phyloP scores from a whole-genome alignment of 2,329 filamentous ascomycete genomes.

The Hymenoscyphus scutula region DNA sequence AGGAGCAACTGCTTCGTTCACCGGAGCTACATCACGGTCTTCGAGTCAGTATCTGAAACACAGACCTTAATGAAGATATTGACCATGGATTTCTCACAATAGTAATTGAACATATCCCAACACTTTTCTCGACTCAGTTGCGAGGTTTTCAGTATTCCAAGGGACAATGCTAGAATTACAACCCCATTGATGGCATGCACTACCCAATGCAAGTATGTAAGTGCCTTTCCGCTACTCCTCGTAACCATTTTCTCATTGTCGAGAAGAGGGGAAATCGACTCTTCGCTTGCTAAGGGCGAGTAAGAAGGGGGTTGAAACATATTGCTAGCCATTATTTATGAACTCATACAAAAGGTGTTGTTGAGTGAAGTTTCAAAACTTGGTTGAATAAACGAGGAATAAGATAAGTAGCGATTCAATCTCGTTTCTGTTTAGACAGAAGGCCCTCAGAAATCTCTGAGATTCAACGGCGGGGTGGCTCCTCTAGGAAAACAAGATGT shows the following conservation, averaged over 20 bases:
- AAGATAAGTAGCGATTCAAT: background rate
- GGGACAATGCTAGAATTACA: background rate
- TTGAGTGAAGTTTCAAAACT: background rate
- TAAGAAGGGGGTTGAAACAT: background rate
- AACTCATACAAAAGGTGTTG: background rate
- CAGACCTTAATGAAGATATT: background rate
- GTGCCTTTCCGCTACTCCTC: background rate
- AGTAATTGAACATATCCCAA: conserved; percentile 1
- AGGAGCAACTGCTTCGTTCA: background rate
- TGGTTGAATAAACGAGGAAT: background rate
- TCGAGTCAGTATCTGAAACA: background rate
- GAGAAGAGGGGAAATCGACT: background rate
- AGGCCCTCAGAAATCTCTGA: background rate
- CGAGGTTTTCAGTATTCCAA: background rate
- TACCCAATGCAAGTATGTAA: background rate
- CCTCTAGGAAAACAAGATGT: background rate
- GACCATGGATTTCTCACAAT: background rate
- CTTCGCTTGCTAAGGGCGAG: background rate
- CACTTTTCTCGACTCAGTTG: background rate
- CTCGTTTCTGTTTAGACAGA: no score
- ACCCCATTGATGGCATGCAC: background rate
- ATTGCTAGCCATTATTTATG: background rate
- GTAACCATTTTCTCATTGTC: background rate
- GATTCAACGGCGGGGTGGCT: background rate
- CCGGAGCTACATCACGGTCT: background rate